Base-by-base conservation (phyloP, 2,329 filamentous ascomycete species). In the Colletotrichum tropicicola region DNA sequence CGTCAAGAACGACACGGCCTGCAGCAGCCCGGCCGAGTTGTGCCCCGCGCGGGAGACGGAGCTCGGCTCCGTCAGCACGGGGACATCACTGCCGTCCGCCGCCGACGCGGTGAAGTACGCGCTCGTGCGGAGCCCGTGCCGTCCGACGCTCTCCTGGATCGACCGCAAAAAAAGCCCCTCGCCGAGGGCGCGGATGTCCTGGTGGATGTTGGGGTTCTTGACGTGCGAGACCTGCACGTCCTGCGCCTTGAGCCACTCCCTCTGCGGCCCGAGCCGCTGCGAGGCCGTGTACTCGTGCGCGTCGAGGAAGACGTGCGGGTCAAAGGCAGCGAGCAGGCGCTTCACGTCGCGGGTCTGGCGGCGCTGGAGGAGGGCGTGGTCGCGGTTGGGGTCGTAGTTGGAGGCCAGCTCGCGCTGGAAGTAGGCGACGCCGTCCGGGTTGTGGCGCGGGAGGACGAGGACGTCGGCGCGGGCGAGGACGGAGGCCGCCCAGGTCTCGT, bases 191-290 rank as follows among this genome's bases (percentile, higher is more conserved):
- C 74, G 69, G 12, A 76, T 75, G 21, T 65, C 53, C 6, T 66
- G 39, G 57, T 76, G 66, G 39, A 76, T 75, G 6, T 76, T 76
- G 7, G 75, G 52, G 23, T 76, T 76, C 63, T 76, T 76, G 0
- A 72, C 73, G 1, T 73, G 73, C 1, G 74, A 74, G 60, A 74
- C 75, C 3, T 74, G 67, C 0, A 72, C 69, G 49, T 76, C 74
- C 2, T 72, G 60, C 1, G 68, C 71, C 35, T 63, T 65, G n/a
- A 71, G 45, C 60, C 64, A 67, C 27, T 59, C 47, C 1, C 57
- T 35, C 15, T 10, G 12, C 1, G 57, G 37, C 19, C 47, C 57
- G 27, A 59, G 37, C 23, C 10, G 37, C 47, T 59, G 57, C n/a
- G 45, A 56, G 0, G 74, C 71, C 1, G 65, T 66, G 43, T 74